Evolutionary conservation across 768 basidiomycete species (phyloP).

Genomic region (Termitomyces sp.): DNA sequence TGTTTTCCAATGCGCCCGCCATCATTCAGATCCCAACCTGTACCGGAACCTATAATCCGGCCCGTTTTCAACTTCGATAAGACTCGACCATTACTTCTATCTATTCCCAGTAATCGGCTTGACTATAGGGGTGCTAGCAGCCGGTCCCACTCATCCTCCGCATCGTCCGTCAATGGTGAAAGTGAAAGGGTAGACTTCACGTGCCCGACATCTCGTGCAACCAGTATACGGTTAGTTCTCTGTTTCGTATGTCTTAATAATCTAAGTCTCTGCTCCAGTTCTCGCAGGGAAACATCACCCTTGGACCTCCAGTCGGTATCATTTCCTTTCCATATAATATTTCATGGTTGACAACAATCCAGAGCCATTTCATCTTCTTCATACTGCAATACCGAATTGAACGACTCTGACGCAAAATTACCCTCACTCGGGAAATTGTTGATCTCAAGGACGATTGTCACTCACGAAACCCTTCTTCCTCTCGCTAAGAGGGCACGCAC

Average conservation of each 20-base stretch:
- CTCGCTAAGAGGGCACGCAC: slow-evolving; percentile 3
- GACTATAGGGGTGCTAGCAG: neutral
- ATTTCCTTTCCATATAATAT: too few relatives aligned
- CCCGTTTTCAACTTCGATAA: neutral
- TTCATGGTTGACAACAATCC: neutral
- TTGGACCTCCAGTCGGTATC: neutral
- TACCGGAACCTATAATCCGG: neutral
- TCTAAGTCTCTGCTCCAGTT: neutral
- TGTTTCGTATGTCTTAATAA: neutral
- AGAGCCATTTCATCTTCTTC: neutral
- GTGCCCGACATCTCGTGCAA: neutral
- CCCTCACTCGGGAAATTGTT: neutral
- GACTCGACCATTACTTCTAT: neutral
- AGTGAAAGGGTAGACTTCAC: slow-evolving; percentile 2
- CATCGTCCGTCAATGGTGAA: slow-evolving; percentile 4
- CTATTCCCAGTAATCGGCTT: neutral
- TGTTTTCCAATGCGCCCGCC: neutral
- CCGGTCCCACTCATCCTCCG: neutral
- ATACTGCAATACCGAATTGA: neutral
- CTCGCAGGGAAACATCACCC: neutral
- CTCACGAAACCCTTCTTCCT: neutral
- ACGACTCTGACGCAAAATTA: neutral
- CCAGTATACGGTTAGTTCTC: slow-evolving; percentile 5
- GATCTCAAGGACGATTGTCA: neutral
- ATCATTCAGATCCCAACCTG: neutral